These are phyloP conservation scores for Isatis tinctoria DNA, from an alignment of 345 rosid species.

Conservation along the genomic window DNA sequence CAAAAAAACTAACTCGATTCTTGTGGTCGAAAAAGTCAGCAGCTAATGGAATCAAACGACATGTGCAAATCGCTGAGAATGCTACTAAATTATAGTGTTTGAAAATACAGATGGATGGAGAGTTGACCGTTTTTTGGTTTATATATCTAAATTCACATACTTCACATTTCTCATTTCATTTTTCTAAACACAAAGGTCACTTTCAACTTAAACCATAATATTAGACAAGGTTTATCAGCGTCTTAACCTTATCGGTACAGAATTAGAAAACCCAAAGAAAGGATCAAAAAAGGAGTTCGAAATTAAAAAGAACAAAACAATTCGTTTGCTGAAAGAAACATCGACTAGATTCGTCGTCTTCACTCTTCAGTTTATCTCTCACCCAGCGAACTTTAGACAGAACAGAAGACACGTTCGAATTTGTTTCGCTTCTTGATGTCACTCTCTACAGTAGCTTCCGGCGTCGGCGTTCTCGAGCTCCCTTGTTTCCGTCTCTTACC, in stretches of 20 bases:
- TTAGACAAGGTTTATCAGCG: not conserved
- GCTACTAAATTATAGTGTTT: no score
- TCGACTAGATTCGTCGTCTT: not conserved
- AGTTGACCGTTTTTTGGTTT: no score
- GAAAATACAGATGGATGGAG: no score
- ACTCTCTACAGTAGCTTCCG: slow-evolving; percentile 19
- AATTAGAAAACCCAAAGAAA: not conserved
- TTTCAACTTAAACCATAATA: no score
- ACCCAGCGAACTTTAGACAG: not conserved
- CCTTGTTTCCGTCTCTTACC: slow-evolving; percentile 32
- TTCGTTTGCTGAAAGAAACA: not conserved
- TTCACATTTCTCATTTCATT: no score
- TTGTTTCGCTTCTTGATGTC: slow-evolving; percentile 21
- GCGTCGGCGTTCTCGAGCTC: slow-evolving; percentile 20
- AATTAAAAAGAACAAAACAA: not conserved
- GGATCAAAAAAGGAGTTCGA: not conserved
- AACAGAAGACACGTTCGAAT: not conserved
- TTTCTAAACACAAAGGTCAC: no score
- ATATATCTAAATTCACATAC: no score
- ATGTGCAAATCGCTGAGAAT: no score
- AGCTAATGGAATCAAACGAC: no score
- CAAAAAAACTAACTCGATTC: no score
- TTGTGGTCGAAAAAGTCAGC: no score
- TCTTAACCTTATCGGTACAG: not conserved
- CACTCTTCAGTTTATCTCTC: not conserved